Base-by-base conservation (phyloP, 345 rosid species). In the Lagerstroemia speciosa region DNA sequence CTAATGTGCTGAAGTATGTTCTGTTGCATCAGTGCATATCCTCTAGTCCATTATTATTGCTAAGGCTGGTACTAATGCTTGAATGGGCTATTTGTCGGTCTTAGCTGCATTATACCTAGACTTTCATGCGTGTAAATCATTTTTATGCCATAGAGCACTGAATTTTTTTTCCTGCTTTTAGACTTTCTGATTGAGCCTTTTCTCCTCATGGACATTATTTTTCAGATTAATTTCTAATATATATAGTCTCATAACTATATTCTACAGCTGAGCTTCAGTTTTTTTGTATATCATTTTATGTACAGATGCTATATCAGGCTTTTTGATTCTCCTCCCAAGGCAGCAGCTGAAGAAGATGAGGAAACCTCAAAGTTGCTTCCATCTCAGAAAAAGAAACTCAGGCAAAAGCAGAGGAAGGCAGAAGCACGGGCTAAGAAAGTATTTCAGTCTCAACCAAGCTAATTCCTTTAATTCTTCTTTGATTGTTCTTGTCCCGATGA, bases 341-440 rank as follows among this genome's bases (percentile, higher is more conserved):
- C 93, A 53, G 77, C 80, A 10, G 63, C 89, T 53, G 87, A 84
- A 78, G 99, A 89, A 77, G 99, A 89, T 72, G 83, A 89, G 61
- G 86, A 76, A 73, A 81, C 83, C 81, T 84, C 92, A 37, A 90
- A 95, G 83, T 72, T 92, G 81, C 87, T 80, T 70, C 92, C 96
- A 68, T 84, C 97, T 66, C 97, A 92, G 79, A 95, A 89, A 75
- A 95, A 89, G 91, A 95, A 95, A 81, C 71, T 89, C 77, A 88
- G 85, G 84, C 87, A 83, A 70, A 95, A 92, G 76, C 98, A 90
- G 78, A 87, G 85, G 66, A 95, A 92, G 80, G 95, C 97, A 50
- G 98, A 92, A 84, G 96, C 96, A 71, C 87, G 97, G 71, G 98
- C 98, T 70, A 95, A 90, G 89, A 95, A 89, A 81, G 98, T 90